phyloP scores from a whole-genome alignment of 1,284 basidiomycete species.

The Cutaneotrichosporon spelunceum region DNA sequence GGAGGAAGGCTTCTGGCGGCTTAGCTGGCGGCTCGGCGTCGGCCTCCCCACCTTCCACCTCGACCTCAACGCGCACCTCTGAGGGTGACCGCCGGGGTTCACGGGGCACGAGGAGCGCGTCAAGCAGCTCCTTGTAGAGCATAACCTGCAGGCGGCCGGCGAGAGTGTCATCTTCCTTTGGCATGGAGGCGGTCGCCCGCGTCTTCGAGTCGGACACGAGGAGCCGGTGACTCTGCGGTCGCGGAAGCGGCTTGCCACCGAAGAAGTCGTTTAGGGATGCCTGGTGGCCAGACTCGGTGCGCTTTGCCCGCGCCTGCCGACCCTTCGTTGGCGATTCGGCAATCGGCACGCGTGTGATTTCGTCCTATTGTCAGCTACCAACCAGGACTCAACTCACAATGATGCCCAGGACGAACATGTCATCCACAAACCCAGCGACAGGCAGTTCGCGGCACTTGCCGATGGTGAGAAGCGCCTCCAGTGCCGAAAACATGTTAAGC shows the following conservation, averaged over 20 bases:
- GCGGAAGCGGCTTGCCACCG: slow-evolving; percentile 30
- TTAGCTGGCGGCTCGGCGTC: not conserved
- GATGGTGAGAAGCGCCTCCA: slow-evolving; percentile 56
- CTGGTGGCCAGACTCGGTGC: slow-evolving; percentile 10
- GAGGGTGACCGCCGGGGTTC: not conserved
- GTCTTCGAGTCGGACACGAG: slow-evolving; percentile 74
- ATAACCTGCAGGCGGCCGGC: slow-evolving; percentile 74
- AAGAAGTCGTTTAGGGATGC: slow-evolving; percentile 21
- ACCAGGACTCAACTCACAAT: slow-evolving; percentile 56
- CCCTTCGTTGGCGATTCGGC: slow-evolving; percentile 8
- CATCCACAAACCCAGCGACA: slow-evolving; percentile 64
- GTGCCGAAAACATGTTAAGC: slow-evolving; percentile 61
- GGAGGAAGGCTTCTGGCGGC: not conserved
- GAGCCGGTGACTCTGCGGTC: slow-evolving; percentile 48
- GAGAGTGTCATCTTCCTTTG: slow-evolving; percentile 61
- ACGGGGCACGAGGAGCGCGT: slow-evolving; percentile 39
- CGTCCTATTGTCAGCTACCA: slow-evolving; percentile 54
- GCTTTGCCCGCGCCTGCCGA: slow-evolving; percentile 4
- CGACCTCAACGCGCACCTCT: not conserved
- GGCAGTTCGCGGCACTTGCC: slow-evolving; percentile 66
- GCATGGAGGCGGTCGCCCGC: slow-evolving; percentile 58
- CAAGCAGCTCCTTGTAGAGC: slow-evolving; percentile 73
- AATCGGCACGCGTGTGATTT: slow-evolving; percentile 52
- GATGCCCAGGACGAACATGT: slow-evolving; percentile 60
- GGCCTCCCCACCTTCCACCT: not conserved